Evolutionary conservation across 164 flowering plant genomes (phyloP).

Genomic region (Echeveria elegans): DNA sequence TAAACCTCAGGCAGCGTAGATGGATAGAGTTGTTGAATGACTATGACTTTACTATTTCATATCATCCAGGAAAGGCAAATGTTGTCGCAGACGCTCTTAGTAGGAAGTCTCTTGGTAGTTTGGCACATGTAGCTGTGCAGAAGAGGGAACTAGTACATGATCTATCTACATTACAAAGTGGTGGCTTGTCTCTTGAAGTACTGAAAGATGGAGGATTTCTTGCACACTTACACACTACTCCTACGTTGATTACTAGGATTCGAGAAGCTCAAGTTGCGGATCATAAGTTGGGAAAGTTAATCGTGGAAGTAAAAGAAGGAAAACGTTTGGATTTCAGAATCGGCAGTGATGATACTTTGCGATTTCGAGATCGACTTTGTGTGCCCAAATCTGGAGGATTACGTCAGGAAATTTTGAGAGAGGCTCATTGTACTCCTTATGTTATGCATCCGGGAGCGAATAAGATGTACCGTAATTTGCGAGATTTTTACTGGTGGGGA

Average conservation of each 20-base stretch:
- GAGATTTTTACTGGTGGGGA: slow-evolving; percentile 4
- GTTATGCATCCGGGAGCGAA: background rate
- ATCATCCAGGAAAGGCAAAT: slow-evolving; percentile 12
- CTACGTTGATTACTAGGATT: background rate
- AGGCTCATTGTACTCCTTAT: background rate
- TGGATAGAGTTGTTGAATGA: background rate
- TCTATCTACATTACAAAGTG: background rate
- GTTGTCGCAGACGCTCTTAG: slow-evolving; percentile 13
- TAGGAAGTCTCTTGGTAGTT: slow-evolving; percentile 2
- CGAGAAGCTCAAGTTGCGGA: background rate
- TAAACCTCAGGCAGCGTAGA: background rate
- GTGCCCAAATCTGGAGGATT: background rate
- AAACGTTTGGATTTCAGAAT: background rate
- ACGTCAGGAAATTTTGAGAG: background rate
- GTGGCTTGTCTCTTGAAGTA: background rate
- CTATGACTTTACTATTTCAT: background rate
- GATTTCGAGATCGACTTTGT: background rate
- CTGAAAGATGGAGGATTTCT: background rate
- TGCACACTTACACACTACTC: background rate
- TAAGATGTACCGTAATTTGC: background rate
- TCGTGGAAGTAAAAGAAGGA: background rate
- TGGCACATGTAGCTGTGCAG: background rate
- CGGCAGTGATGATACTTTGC: background rate
- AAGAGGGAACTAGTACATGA: background rate
- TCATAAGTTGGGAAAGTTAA: background rate